Evolutionary conservation across 2,329 filamentous ascomycete species (phyloP).

Genomic region (Botrytis pseudocinerea): DNA sequence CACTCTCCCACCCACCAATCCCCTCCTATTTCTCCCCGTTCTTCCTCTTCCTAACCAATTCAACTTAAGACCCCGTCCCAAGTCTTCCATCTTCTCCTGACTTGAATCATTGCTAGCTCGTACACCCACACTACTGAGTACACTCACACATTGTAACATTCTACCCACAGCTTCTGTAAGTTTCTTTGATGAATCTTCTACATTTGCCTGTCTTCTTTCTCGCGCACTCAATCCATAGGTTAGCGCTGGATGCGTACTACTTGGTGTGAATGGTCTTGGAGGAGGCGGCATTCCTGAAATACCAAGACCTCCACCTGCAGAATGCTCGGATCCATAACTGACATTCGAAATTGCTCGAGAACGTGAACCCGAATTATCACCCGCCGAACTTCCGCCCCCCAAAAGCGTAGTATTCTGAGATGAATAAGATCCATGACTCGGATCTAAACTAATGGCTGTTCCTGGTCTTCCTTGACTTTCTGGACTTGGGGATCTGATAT

Average conservation of each 20-base stretch:
- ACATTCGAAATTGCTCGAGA: constrained; percentile 87
- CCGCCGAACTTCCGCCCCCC: constrained; percentile 52
- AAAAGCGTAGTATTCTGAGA: constrained; percentile 78
- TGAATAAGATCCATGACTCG: constrained; percentile 74
- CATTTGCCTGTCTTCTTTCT: constrained; percentile 45
- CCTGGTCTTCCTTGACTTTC: constrained; percentile 59
- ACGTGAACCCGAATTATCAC: constrained; percentile 56
- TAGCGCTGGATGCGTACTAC: constrained; percentile 32
- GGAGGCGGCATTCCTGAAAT: constrained; percentile 37
- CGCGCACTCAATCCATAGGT: constrained; percentile 14
- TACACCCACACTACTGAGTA: constrained; percentile 71
- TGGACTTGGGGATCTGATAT: constrained; percentile 49
- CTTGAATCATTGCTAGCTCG: constrained; percentile 59
- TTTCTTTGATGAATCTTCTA: constrained; percentile 67
- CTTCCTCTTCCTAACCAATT: constrained; percentile 93
- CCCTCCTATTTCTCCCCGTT: constrained; percentile 84
- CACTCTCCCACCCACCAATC: constrained; percentile 63
- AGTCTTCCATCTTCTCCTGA: constrained; percentile 76
- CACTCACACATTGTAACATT: constrained; percentile 95
- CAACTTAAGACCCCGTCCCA: constrained; percentile 86
- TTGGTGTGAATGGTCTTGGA: constrained; percentile 38
- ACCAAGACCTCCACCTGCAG: constrained; percentile 26
- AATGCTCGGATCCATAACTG: constrained; percentile 53
- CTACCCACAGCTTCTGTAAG: constrained; percentile 92
- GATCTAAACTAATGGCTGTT: constrained; percentile 75